These are phyloP conservation scores for Hemisphaericaspora subhashii DNA, from an alignment of 1,139 yeast genomes.

Conservation along the genomic window DNA sequence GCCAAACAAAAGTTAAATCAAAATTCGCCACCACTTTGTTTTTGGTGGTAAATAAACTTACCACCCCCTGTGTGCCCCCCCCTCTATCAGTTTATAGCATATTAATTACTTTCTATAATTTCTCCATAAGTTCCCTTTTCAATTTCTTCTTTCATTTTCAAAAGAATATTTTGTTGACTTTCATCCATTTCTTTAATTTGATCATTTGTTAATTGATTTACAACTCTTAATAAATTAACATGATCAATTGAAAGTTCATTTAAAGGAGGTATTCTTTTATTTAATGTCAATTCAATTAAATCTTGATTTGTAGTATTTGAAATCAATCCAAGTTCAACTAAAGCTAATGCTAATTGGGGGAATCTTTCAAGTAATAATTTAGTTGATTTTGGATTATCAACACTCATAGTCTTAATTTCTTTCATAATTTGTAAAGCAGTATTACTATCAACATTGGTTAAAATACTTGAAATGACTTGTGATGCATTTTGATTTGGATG, in stretches of 20 bases:
- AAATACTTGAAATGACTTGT: conserved; percentile 61
- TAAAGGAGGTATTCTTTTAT: conserved; percentile 35
- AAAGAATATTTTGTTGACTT: conserved; percentile 47
- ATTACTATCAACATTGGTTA: conserved; percentile 56
- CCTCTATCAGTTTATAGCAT: neutral
- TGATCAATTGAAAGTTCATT: conserved; percentile 51
- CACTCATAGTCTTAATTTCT: conserved; percentile 66
- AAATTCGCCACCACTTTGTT: too few species aligned
- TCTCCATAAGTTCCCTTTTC: conserved; percentile 48
- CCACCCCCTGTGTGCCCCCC: too few species aligned
- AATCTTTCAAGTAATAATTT: conserved; percentile 62
- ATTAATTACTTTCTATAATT: conserved; percentile 12
- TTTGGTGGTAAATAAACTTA: too few species aligned
- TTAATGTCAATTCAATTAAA: conserved; percentile 46
- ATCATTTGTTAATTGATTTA: conserved; percentile 60
- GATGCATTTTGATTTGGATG: conserved; percentile 53
- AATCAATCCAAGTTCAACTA: conserved; percentile 72
- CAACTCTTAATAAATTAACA: conserved; percentile 50
- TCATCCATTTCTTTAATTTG: conserved; percentile 63
- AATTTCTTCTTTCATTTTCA: conserved; percentile 42
- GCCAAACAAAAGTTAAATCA: too few species aligned
- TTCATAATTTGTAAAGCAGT: conserved; percentile 56
- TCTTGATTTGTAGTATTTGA: conserved; percentile 59
- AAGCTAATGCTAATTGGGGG: conserved; percentile 79
- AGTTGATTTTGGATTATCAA: conserved; percentile 62